Conservation (phyloP, 176 grass and related monocot species). For the Calamus simplicifolius region DNA sequence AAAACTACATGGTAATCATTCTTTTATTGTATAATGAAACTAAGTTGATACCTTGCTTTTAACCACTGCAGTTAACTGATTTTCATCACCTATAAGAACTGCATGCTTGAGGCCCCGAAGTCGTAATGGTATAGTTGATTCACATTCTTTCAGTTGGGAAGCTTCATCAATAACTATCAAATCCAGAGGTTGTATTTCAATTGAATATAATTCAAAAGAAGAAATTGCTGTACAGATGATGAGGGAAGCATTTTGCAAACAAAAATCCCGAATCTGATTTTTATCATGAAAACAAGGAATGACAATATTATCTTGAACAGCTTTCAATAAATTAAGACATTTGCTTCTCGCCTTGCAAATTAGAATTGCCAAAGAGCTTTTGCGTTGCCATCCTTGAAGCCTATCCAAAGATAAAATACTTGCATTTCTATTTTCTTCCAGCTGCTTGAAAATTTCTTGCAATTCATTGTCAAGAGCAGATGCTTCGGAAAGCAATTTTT, state of each 20-base stretch:
- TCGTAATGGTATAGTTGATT: constrained; percentile 57
- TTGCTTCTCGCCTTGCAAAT: constrained; percentile 15
- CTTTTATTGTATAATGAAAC: too few relatives aligned
- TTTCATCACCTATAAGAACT: constrained; percentile 74
- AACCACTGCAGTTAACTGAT: constrained; percentile 59
- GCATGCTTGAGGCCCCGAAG: constrained; percentile 48
- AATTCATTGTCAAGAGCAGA: too few relatives aligned
- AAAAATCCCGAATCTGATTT: constrained; percentile 40
- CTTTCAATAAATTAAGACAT: constrained; percentile 38
- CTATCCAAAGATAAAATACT: too few relatives aligned
- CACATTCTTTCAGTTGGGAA: constrained; percentile 69
- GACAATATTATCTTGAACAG: constrained; percentile 22
- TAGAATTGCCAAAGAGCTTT: too few relatives aligned
- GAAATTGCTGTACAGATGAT: constrained; percentile 67
- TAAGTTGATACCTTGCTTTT: constrained; percentile 42
- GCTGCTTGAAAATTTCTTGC: too few relatives aligned
- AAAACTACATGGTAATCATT: too few relatives aligned
- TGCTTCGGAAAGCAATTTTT: too few relatives aligned
- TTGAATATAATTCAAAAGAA: constrained; percentile 56
- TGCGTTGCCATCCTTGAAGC: too few relatives aligned
- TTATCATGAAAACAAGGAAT: constrained; percentile 23
- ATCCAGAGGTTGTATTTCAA: constrained; percentile 33
- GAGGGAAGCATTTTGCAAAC: constrained; percentile 50
- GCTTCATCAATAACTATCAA: constrained; percentile 80
- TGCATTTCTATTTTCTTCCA: too few relatives aligned